phyloP scores from a whole-genome alignment of 148 eudicot species.

The Spergularia marina region DNA sequence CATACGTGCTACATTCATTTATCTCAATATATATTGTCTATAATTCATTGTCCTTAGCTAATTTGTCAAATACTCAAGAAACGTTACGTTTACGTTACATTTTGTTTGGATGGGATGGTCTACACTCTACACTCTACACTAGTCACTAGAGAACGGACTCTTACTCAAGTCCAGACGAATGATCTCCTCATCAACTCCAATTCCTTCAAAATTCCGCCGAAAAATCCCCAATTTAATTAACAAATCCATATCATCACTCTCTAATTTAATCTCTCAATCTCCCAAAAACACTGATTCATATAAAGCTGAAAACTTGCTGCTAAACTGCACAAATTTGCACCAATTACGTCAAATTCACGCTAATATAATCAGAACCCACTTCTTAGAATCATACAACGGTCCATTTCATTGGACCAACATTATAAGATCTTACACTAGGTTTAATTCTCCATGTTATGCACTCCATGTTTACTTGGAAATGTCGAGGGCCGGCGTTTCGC shows the following conservation, averaged over 20 bases:
- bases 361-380: conserved; percentile 49
- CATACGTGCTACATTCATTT: no score
- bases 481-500: conserved; percentile 42
- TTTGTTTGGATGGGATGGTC: no score
- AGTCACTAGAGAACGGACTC: no score
- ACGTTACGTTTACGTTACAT: no score
- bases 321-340: conserved; percentile 36
- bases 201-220: neutral
- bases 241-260: neutral
- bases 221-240: conserved; percentile 12
- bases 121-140: no score
- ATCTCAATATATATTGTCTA: no score
- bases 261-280: conserved; percentile 3
- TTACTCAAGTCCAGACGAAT: neutral
- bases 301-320: conserved; percentile 32
- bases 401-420: conserved; percentile 58
- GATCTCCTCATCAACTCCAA: neutral
- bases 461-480: conserved; percentile 39
- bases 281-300: neutral
- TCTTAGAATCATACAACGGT: conserved; percentile 32
- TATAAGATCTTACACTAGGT: conserved; percentile 52
- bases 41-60: no score
- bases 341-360: conserved; percentile 49
- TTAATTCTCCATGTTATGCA: conserved; percentile 44
- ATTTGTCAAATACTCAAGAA: no score